Evolutionary conservation across 2,329 filamentous ascomycete species (phyloP).

Genomic region (Botrytis byssoidea): DNA sequence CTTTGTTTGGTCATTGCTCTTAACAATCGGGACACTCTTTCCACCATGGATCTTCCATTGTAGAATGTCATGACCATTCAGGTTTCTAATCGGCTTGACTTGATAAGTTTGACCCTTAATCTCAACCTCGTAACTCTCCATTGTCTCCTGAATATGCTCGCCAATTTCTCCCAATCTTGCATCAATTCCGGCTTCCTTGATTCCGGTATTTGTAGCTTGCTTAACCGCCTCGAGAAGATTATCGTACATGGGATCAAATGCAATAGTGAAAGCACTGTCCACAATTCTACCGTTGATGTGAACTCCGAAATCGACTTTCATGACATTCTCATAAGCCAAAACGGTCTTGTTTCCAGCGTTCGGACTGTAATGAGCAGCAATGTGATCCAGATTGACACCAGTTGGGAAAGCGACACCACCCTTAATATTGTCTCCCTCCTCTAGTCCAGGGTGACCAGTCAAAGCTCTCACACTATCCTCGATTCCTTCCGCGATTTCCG

Average conservation of each 20-base stretch:
- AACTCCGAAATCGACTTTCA: constrained; percentile 73
- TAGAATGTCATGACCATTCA: constrained; percentile 77
- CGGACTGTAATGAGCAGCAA: constrained; percentile 82
- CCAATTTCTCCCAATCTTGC: constrained; percentile 72
- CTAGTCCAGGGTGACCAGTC: constrained; percentile 72
- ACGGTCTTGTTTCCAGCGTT: constrained; percentile 82
- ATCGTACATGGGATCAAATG: constrained; percentile 67
- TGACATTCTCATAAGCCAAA: constrained; percentile 63
- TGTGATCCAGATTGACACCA: constrained; percentile 79
- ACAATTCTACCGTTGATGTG: constrained; percentile 71
- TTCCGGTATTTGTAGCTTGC: constrained; percentile 70
- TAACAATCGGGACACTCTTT: constrained; percentile 93
- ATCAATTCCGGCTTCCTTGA: constrained; percentile 89
- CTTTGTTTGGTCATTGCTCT: constrained; percentile 82
- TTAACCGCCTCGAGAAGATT: constrained; percentile 65
- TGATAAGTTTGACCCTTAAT: constrained; percentile 52
- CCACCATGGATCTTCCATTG: constrained; percentile 88
- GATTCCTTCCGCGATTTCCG: constrained; percentile 83
- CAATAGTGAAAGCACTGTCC: constrained; percentile 68
- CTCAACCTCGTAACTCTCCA: constrained; percentile 61
- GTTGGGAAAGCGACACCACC: constrained; percentile 86
- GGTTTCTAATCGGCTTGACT: constrained; percentile 54
- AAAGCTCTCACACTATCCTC: constrained; percentile 77
- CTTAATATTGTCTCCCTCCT: constrained; percentile 74
- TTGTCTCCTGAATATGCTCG: constrained; percentile 57